Evolutionary conservation across 495 filamentous ascomycete species (phyloP).

Genomic region (Talaromyces adpressus): DNA sequence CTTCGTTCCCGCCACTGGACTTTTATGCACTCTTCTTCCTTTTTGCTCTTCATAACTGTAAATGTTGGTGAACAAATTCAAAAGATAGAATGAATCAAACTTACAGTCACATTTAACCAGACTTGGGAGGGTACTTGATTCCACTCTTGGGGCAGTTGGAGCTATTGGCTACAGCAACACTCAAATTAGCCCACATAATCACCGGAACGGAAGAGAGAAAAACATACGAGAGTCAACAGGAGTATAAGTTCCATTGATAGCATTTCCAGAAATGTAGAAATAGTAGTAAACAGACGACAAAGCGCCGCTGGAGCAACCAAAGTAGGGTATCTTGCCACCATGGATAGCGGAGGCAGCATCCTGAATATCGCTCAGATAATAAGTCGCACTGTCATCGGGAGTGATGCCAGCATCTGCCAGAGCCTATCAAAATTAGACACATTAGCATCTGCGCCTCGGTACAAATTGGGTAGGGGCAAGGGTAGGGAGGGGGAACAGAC

Average conservation of each 20-base stretch:
- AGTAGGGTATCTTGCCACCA: slow-evolving; percentile 48
- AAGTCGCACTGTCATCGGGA: slow-evolving; percentile 52
- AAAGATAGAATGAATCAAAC: not conserved
- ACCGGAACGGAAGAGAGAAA: not conserved
- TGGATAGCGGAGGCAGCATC: slow-evolving; percentile 50
- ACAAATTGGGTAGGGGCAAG: too few relatives aligned
- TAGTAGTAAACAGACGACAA: slow-evolving; percentile 71
- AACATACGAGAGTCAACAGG: slow-evolving; percentile 43
- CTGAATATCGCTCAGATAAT: slow-evolving; percentile 54
- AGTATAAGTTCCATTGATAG: slow-evolving; percentile 63
- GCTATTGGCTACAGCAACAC: slow-evolving; percentile 32
- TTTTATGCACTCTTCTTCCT: not conserved
- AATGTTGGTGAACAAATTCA: not conserved
- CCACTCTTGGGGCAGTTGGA: slow-evolving; percentile 48
- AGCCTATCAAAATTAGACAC: slow-evolving; percentile 24
- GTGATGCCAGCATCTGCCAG: slow-evolving; percentile 57
- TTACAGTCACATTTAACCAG: not conserved
- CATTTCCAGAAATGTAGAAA: slow-evolving; percentile 66
- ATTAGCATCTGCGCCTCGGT: not conserved
- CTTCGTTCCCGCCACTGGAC: not conserved
- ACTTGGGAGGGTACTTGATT: slow-evolving; percentile 57
- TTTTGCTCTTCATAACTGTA: too few relatives aligned
- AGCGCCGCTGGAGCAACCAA: slow-evolving; percentile 51
- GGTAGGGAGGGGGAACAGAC: slow-evolving; percentile 20
- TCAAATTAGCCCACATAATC: not conserved